These are phyloP conservation scores for Aspergillus quadricinctus DNA, from an alignment of 2,329 filamentous ascomycete genomes.

Conservation along the genomic window DNA sequence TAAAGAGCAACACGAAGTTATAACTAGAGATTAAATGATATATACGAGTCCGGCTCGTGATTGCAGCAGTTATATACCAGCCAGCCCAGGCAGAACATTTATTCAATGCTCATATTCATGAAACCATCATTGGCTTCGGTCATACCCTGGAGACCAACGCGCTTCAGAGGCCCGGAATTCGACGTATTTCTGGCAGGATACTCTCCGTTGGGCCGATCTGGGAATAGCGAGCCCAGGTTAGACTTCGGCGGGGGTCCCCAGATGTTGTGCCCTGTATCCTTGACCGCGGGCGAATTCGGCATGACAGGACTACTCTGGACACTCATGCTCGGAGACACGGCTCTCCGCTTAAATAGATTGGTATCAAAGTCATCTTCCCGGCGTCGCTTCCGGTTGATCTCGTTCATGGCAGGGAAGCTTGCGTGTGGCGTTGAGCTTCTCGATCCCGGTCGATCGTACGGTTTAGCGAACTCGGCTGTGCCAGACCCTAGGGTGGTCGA, in stretches of 20 bases:
- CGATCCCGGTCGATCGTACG: constrained; percentile 33
- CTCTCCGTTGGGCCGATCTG: constrained; percentile 45
- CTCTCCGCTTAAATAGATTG: constrained; percentile 80
- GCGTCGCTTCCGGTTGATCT: constrained; percentile 75
- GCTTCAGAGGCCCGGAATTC: constrained; percentile 42
- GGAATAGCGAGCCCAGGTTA: constrained; percentile 49
- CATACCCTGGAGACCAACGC: constrained; percentile 87
- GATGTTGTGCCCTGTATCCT: constrained; percentile 54
- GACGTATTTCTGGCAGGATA: constrained; percentile 51
- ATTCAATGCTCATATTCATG: constrained; percentile 97
- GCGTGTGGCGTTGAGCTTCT: constrained; percentile 41
- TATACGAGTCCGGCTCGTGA: constrained; percentile 10
- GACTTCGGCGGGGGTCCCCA: constrained; percentile 69
- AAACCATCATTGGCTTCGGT: constrained; percentile 89
- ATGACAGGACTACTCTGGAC: constrained; percentile 84
- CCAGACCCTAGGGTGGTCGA: constrained; percentile 27
- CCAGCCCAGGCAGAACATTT: constrained; percentile 15
- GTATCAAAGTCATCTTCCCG: constrained; percentile 89
- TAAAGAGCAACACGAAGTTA: not conserved
- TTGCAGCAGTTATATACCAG: not conserved
- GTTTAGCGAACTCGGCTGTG: constrained; percentile 26
- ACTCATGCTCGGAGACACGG: constrained; percentile 87
- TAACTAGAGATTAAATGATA: not conserved
- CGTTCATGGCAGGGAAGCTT: constrained; percentile 51
- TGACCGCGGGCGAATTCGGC: constrained; percentile 72